Conservation (phyloP, 805 yeast species). For the Sugiyamaella lignohabitans region DNA sequence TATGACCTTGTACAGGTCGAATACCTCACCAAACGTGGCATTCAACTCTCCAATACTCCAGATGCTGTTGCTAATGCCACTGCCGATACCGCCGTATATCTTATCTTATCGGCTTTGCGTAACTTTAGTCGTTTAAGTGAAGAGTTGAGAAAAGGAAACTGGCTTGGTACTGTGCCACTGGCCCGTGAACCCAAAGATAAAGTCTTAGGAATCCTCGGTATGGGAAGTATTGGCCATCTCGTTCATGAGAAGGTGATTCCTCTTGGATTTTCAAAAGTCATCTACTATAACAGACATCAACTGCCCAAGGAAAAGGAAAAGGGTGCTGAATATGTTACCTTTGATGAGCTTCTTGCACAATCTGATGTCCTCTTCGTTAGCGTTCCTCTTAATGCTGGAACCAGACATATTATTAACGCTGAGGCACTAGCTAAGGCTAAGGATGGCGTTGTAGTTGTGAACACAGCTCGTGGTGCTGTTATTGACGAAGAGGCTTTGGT, state of each 20-base stretch:
- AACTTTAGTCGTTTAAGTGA: slow-evolving; percentile 41
- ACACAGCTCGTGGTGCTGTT: slow-evolving; percentile 58
- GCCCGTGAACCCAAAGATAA: slow-evolving; percentile 48
- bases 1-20: slow-evolving; percentile 47
- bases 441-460: slow-evolving; percentile 47
- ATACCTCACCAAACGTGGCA: slow-evolving; percentile 36
- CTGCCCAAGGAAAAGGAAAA: slow-evolving; percentile 43
- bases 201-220: slow-evolving; percentile 52
- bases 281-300: slow-evolving; percentile 47
- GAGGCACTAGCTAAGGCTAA: slow-evolving; percentile 44
- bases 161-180: slow-evolving; percentile 39
- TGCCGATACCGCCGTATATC: slow-evolving; percentile 49
- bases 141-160: slow-evolving; percentile 40
- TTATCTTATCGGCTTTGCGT: slow-evolving; percentile 47
- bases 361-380: slow-evolving; percentile 46
- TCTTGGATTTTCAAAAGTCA: slow-evolving; percentile 44
- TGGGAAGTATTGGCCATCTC: slow-evolving; percentile 59
- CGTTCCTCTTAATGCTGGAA: slow-evolving; percentile 48
- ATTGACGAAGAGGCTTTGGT: slow-evolving; percentile 48
- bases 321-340: slow-evolving; percentile 40
- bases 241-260: slow-evolving; percentile 45
- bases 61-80: slow-evolving; percentile 48
- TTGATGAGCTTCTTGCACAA: slow-evolving; percentile 42
- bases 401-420: slow-evolving; percentile 44
- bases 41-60: slow-evolving; percentile 50